Conservation (phyloP, 768 basidiomycete genomes). For the Termitomyces sp. region DNA sequence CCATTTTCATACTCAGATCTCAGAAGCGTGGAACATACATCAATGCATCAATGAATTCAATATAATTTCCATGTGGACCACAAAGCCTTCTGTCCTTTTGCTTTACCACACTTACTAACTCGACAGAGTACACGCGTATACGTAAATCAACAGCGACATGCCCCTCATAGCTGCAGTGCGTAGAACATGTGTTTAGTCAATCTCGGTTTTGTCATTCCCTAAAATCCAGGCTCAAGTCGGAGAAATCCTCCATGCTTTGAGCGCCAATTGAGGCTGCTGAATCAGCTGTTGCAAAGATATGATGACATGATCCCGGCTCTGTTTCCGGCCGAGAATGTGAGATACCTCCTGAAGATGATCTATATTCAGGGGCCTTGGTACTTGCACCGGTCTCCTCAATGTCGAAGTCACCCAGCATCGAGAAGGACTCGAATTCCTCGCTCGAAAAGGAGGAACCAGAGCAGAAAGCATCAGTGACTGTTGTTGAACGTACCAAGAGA, state of each 20-base stretch:
- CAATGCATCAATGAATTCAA: no score
- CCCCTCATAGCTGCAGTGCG: conserved; percentile 10
- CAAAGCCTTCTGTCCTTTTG: no score
- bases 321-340: background rate
- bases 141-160: no score
- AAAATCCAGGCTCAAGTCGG: background rate
- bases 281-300: background rate
- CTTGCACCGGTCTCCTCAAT: conserved; percentile 6
- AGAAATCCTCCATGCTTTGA: background rate
- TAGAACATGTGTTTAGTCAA: conserved; percentile 14
- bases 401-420: background rate
- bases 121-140: no score
- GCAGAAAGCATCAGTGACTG: background rate
- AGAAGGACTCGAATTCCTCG: conserved; percentile 3
- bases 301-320: conserved; percentile 8
- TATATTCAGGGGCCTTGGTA: conserved; percentile 26
- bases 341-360: background rate
- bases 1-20: no score
- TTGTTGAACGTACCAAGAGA: conserved; percentile 11
- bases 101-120: no score
- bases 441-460: conserved; percentile 6
- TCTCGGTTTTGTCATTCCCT: background rate
- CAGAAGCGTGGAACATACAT: no score
- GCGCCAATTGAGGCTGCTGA: background rate
- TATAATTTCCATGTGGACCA: no score